Conservation (phyloP, 2,329 filamentous ascomycete species). For the Sclerotinia spermophila region DNA sequence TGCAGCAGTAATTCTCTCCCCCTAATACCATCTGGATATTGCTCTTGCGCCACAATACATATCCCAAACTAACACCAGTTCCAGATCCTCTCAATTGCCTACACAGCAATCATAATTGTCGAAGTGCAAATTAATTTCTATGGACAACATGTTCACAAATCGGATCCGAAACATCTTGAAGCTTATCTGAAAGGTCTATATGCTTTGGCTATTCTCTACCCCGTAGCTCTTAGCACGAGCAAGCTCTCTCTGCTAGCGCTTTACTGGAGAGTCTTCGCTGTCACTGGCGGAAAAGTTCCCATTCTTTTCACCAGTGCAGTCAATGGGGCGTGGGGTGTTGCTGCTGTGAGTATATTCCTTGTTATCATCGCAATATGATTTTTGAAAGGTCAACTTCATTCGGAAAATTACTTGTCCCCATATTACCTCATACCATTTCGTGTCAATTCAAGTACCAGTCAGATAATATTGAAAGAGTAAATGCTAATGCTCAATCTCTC, state of each 20-base stretch:
- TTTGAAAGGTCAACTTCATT: not conserved
- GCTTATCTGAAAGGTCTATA: conserved; percentile 4
- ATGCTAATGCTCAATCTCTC: not conserved
- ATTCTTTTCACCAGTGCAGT: not conserved
- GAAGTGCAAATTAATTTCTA: conserved; percentile 7
- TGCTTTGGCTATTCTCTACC: not conserved
- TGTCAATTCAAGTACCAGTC: not conserved
- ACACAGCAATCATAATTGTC: not conserved
- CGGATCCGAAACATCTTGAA: not conserved
- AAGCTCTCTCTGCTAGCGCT: conserved; percentile 7
- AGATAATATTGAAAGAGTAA: not conserved
- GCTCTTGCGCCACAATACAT: not conserved
- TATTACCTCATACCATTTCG: not conserved
- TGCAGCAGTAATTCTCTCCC: conserved; percentile 5
- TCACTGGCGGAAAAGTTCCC: not conserved
- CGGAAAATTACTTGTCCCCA: not conserved
- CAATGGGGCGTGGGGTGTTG: conserved; percentile 7
- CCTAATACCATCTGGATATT: not conserved
- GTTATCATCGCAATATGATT: not conserved
- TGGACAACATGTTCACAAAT: conserved; percentile 10
- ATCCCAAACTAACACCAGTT: not conserved
- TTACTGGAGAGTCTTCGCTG: conserved; percentile 10
- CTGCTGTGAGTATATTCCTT: not conserved
- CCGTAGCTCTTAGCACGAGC: not conserved
- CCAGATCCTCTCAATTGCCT: not conserved